These are phyloP conservation scores for Eutypa lata DNA, from an alignment of 2,329 filamentous ascomycete species.

Conservation along the genomic window DNA sequence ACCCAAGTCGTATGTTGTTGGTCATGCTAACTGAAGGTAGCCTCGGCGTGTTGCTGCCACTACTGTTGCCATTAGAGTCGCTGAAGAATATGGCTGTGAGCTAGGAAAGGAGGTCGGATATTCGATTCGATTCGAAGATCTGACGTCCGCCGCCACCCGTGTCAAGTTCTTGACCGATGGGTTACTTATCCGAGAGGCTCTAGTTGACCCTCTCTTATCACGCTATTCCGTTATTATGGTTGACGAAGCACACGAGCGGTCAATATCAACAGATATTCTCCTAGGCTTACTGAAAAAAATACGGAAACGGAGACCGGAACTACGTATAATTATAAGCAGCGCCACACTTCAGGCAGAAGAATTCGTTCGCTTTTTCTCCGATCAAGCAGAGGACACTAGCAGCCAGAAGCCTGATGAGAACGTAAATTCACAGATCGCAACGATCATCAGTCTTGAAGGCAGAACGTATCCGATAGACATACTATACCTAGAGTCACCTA, in stretches of 20 bases:
- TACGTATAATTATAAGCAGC: conserved; percentile 88
- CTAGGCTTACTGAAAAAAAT: conserved; percentile 92
- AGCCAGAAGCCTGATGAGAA: conserved; percentile 28
- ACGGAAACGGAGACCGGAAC: conserved; percentile 69
- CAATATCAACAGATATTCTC: conserved; percentile 86
- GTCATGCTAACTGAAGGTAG: conserved; percentile 40
- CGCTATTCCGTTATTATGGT: conserved; percentile 97
- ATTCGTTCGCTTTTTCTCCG: conserved; percentile 74
- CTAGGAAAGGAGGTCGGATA: conserved; percentile 91
- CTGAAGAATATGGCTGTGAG: conserved; percentile 82
- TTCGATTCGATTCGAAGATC: conserved; percentile 88
- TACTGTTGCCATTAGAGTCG: conserved; percentile 82
- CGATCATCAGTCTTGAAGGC: conserved; percentile 82
- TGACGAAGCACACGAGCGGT: conserved; percentile 93
- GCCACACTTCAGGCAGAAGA: conserved; percentile 88
- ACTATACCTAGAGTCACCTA: conserved; percentile 73
- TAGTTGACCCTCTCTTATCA: conserved; percentile 87
- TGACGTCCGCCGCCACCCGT: conserved; percentile 76
- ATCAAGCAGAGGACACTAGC: conserved; percentile 29
- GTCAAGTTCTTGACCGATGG: conserved; percentile 98
- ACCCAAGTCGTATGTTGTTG: conserved; percentile 1
- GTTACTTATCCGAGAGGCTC: conserved; percentile 82
- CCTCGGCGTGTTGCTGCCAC: conserved; percentile 88
- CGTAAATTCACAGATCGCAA: conserved; percentile 31
- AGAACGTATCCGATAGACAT: conserved; percentile 86